phyloP scores from a whole-genome alignment of 345 rosid species.

The Eutrema heterophyllum region DNA sequence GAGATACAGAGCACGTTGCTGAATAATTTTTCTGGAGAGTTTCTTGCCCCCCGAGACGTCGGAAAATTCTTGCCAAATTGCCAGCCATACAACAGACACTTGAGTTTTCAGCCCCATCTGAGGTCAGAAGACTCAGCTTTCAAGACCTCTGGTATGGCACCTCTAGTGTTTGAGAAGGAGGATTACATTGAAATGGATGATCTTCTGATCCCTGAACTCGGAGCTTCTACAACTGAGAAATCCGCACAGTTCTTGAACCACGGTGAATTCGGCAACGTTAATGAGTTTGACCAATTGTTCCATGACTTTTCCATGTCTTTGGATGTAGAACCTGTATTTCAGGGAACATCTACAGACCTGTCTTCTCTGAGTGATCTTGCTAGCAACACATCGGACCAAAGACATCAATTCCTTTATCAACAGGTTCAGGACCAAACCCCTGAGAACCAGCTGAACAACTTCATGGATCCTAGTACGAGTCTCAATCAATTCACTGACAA shows the following conservation, averaged over 20 bases:
- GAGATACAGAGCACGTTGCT: conserved; percentile 7
- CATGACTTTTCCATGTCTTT: conserved; percentile 26
- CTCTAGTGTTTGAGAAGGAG: conserved; percentile 28
- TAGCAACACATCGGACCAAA: neutral
- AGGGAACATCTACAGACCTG: conserved; percentile 4
- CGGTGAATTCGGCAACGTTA: conserved; percentile 11
- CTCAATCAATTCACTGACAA: conserved; percentile 10
- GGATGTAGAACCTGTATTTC: conserved; percentile 19
- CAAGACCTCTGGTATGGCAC: neutral
- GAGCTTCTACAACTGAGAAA: conserved; percentile 12
- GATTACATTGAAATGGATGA: conserved; percentile 89
- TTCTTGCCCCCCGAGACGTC: neutral
- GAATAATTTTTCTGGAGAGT: neutral
- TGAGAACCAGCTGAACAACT: conserved; percentile 8
- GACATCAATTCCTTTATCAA: neutral
- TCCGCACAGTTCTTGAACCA: neutral
- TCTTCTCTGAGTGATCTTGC: neutral
- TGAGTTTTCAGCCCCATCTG: neutral
- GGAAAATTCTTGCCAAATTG: neutral
- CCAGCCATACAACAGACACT: neutral
- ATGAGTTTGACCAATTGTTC: conserved; percentile 31
- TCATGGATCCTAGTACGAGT: conserved; percentile 23
- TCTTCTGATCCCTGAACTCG: conserved; percentile 44
- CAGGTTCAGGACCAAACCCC: conserved; percentile 10
- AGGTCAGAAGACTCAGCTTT: neutral